Base-by-base conservation (phyloP, 2,329 filamentous ascomycete genomes). In the Aspergillus arachidicola region DNA sequence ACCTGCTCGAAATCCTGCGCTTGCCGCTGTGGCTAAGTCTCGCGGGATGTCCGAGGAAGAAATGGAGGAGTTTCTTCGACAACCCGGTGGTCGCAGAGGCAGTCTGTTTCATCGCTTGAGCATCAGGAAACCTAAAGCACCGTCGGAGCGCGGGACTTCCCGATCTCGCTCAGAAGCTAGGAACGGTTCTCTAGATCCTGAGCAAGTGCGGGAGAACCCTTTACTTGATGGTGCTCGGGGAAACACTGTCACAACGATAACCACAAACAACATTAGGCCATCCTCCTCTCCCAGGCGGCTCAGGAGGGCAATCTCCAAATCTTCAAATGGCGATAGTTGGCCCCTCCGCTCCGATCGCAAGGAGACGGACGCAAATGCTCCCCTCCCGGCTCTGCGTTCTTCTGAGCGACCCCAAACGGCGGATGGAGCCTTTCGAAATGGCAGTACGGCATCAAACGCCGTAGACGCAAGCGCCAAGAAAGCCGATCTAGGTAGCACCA, bases 11-110 rank as follows among this genome's bases (percentile, higher is more conserved):
- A 67, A 46, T 56, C 78, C 73, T 57, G 72, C 69, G 34, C 61
- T 77, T 56, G 74, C 73, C 21, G 74, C 73, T 26, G 73, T 77
- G 23, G 75, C 75, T 77, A 71, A 71, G 53, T 76, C 93, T n/a
- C 86, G 88, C 43, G 87, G 90, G 60, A 89, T 79, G 61, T 78
- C 81, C 55, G 71, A 74, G 32, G 68, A 69, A 34, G 73, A 78
- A 50, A 68, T 73, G 45, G 76, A 76, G 38, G 76, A 76, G 57
- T 76, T 76, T 51, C 67, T 78, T 23, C 72, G 72, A 59, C 69
- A 72, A 45, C 70, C 73, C 26, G 70, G 70, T 51, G 68, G 69
- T 19, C 72, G 72, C 7, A 75, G 75, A 41, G 64, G 71, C 5
- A 70, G 72, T 26, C 64, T 79, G 9, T 67, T 80, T n/a, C 70